phyloP scores from a whole-genome alignment of 371 early-diverging fungal species.

The Saksenaea vasiformis region DNA sequence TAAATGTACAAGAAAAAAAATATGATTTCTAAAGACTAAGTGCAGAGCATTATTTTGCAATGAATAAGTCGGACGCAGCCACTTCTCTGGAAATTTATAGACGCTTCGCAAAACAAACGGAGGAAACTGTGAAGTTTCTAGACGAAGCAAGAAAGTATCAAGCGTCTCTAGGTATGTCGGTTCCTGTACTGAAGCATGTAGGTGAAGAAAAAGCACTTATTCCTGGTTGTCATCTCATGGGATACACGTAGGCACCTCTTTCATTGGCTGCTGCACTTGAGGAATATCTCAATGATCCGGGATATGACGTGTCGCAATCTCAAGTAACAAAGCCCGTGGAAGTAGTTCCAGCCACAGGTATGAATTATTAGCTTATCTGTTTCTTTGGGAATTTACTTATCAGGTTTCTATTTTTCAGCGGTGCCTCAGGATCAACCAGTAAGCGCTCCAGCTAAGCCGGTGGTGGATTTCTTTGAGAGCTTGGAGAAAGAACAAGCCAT shows the following conservation, averaged over 20 bases:
- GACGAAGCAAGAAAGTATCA: slow-evolving; percentile 76
- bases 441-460: slow-evolving; percentile 35
- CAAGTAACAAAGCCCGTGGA: slow-evolving; percentile 8
- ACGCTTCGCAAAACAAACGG: slow-evolving; percentile 83
- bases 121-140: slow-evolving; percentile 77
- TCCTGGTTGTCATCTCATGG: not conserved
- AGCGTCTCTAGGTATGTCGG: slow-evolving; percentile 69
- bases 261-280: slow-evolving; percentile 86
- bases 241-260: slow-evolving; percentile 68
- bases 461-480: slow-evolving; percentile 73
- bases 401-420: slow-evolving; percentile 18
- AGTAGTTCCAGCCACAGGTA: slow-evolving; percentile 14
- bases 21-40: slow-evolving; percentile 7
- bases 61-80: slow-evolving; percentile 78
- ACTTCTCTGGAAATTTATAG: slow-evolving; percentile 89
- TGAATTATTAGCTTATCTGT: slow-evolving; percentile 2
- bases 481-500: slow-evolving; percentile 63
- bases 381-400: not conserved
- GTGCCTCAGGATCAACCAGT: slow-evolving; percentile 17
- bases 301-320: slow-evolving; percentile 49
- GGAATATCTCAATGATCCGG: slow-evolving; percentile 80
- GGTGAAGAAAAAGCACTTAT: slow-evolving; percentile 5
- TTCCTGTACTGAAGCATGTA: slow-evolving; percentile 88
- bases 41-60: slow-evolving; percentile 84
- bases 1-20: not conserved